These are phyloP conservation scores for Epichloe typhina DNA, from an alignment of 2,329 filamentous ascomycete genomes.

Conservation along the genomic window DNA sequence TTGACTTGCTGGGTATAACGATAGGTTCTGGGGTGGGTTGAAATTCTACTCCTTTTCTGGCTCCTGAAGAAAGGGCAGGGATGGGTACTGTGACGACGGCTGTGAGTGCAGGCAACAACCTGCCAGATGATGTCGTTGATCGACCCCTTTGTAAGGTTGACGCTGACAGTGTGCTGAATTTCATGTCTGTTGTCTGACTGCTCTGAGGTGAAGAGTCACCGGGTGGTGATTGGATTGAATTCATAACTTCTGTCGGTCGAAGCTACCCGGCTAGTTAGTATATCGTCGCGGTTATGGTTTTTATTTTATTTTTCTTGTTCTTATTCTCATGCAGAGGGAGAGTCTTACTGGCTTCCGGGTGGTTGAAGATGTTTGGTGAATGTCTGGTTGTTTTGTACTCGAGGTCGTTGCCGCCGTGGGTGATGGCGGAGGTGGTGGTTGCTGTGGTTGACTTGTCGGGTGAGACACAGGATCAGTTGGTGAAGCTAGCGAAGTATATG, in stretches of 20 bases:
- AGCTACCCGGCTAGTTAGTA: background rate
- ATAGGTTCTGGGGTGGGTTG: background rate
- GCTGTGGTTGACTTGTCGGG: background rate
- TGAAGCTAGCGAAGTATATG: background rate
- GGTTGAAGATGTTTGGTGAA: background rate
- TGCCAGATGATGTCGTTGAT: background rate
- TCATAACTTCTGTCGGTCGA: too few species aligned
- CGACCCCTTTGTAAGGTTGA: background rate
- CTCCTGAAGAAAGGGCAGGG: slow-evolving; percentile 1
- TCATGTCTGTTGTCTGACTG: background rate
- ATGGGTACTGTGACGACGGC: slow-evolving; percentile 1
- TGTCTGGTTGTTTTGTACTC: background rate
- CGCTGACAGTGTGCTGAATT: background rate
- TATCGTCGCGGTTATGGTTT: background rate
- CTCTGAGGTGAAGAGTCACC: background rate
- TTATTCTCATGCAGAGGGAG: background rate
- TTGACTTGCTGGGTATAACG: background rate
- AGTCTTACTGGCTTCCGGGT: background rate
- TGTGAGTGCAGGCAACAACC: background rate
- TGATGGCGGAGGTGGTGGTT: background rate
- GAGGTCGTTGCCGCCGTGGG: background rate
- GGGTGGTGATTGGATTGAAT: background rate
- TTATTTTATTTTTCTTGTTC: background rate
- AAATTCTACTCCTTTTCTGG: slow-evolving; percentile 4
- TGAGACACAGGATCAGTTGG: background rate